Evolutionary conservation across 306 rosid species (phyloP), one percentile per base, ranked within the genome.

Genomic region (Glycine tomentella): DNA sequence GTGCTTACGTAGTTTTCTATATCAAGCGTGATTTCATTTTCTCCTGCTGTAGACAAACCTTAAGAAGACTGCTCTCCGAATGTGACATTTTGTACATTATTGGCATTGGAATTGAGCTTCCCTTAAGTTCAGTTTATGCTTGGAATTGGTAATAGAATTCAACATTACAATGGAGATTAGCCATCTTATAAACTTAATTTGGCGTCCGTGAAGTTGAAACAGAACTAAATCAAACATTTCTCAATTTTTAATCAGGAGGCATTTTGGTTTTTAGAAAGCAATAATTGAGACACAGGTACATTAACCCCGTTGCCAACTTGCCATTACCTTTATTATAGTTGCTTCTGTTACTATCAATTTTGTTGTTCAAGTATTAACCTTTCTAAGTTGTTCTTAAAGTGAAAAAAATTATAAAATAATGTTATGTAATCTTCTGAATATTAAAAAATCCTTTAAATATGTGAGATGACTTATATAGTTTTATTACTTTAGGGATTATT

Each of bases 61-160:
- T 67, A 48, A 56, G 82, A 63, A 82, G 79, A 61, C 42, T 38
- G 17, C 13, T 75, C 64, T 78, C 72, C 45, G n/a, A 76, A 44
- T 10, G 66, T 61, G 58, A 77, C 16, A 57, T 72, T 58, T 68
- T 81, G 72, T 62, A 74, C 75, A 20, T 73, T 75, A 81, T 61
- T 68, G 78, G 84, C 77, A 82, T 78, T 81, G 74, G 62, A 65
- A 72, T 52, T 59, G 38, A 77, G 74, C 64, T 85, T 48, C 56
- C 17, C 45, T 42, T 36, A 6, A 12, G 50, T 38, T 75, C 44
- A 5, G 38, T 65, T 46, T 40, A 52, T 38, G 66, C 62, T 15
- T 66, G 52, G 72, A 78, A 78, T 40, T 51, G 74, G 67, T 33
- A 17, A 72, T 72, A 61, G 16, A 80, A 46, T 49, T 72, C 55